These are phyloP conservation scores for Rubia yunnanensis DNA, from an alignment of 257 asterid genomes.

Conservation along the genomic window DNA sequence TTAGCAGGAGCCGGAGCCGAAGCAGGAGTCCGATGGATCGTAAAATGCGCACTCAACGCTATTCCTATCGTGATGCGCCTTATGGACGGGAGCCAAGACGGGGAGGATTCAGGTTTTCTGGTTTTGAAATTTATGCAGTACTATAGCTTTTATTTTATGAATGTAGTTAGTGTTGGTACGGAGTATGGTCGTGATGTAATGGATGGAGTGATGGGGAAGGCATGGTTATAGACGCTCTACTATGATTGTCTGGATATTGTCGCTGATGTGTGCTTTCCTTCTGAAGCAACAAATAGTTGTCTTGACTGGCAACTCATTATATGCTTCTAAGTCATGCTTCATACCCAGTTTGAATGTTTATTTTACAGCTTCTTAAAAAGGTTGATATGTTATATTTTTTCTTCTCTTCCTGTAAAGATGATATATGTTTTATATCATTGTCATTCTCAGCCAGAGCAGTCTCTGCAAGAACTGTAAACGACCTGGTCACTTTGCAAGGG, in stretches of 20 bases:
- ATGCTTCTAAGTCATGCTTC: neutral
- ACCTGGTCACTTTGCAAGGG: conserved; percentile 97
- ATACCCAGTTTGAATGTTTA: neutral
- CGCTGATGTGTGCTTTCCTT: conserved; percentile 3
- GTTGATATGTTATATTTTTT: neutral
- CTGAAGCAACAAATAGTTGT: neutral
- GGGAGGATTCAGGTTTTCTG: conserved; percentile 92
- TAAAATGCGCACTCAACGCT: conserved; percentile 75
- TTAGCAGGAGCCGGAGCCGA: conserved; percentile 61
- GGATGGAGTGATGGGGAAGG: conserved; percentile 15
- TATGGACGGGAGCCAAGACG: conserved; percentile 73
- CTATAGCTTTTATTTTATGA: conserved; percentile 25
- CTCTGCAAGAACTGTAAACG: conserved; percentile 95
- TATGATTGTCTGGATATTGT: conserved; percentile 13
- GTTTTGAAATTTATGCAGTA: conserved; percentile 36
- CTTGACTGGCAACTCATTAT: neutral
- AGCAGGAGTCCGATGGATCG: conserved; percentile 98
- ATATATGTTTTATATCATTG: conserved; percentile 6
- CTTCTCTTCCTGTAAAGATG: neutral
- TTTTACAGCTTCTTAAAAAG: neutral
- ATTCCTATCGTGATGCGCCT: conserved; percentile 90
- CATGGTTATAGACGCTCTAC: neutral
- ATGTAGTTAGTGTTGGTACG: conserved; percentile 27
- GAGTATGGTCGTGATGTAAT: conserved; percentile 23
- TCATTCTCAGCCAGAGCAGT: conserved; percentile 53